phyloP scores from a whole-genome alignment of 176 grass and related monocot genomes.

The Thalia dealbata region DNA sequence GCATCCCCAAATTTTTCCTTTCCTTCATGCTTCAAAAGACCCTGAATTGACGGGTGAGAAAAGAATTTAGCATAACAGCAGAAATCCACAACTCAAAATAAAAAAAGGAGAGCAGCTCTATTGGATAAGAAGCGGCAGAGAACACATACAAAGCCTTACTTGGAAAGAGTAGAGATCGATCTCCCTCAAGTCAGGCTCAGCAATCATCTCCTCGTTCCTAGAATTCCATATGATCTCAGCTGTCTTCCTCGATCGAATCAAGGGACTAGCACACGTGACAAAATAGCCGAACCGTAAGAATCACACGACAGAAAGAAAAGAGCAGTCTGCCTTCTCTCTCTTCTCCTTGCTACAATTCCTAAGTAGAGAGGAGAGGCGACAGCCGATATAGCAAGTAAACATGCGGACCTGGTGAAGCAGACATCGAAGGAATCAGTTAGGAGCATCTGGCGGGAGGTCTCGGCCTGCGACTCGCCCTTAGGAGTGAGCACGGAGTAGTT shows the following conservation, averaged over 20 bases:
- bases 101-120: not conserved
- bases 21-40: conserved; percentile 75
- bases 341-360: not conserved
- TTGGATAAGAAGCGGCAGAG: not conserved
- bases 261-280: conserved; percentile 38
- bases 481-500: conserved; percentile 71
- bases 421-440: conserved; percentile 70
- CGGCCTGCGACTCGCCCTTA: conserved; percentile 81
- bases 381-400: not conserved
- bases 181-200: conserved; percentile 68
- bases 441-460: conserved; percentile 83
- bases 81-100: not conserved
- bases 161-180: conserved; percentile 95
- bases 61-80: not conserved
- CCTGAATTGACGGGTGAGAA: conserved; percentile 25
- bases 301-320: not conserved
- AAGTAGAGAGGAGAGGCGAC: not conserved
- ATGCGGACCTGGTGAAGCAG: conserved; percentile 66
- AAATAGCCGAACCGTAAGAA: conserved; percentile 1
- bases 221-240: conserved; percentile 77
- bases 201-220: conserved; percentile 46
- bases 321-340: not conserved
- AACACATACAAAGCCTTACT: conserved; percentile 19
- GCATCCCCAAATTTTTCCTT: conserved; percentile 56
- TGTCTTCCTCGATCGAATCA: conserved; percentile 65